Conservation (phyloP, 768 basidiomycete genomes). For the Clitopilus passeckerianus region DNA sequence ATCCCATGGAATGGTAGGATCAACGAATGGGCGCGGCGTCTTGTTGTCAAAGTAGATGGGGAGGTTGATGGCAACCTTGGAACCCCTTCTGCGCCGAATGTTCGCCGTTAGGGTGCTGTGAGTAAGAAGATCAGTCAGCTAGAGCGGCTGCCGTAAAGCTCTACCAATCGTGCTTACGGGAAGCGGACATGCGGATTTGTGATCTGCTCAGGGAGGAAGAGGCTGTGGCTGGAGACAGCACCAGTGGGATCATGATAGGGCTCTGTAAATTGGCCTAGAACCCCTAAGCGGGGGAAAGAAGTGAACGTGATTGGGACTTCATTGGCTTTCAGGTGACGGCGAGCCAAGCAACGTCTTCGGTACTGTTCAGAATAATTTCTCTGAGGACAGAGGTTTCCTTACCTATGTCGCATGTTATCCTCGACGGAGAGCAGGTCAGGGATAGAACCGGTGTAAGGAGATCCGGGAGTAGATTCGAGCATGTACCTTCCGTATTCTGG, state of each 20-base stretch:
- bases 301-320: conserved; percentile 93
- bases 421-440: conserved; percentile 87
- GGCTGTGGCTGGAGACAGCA: conserved; percentile 84
- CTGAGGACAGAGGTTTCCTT: conserved; percentile 10
- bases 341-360: conserved; percentile 74
- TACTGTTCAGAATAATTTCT: background rate
- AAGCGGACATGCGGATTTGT: conserved; percentile 98
- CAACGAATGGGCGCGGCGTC: conserved; percentile 87
- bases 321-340: conserved; percentile 75
- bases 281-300: conserved; percentile 91
- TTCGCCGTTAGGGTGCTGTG: conserved; percentile 94
- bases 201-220: conserved; percentile 93
- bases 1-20: conserved; percentile 89
- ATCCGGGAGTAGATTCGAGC: conserved; percentile 96
- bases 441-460: conserved; percentile 88
- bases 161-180: conserved; percentile 62
- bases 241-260: conserved; percentile 73
- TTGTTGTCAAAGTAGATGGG: conserved; percentile 87
- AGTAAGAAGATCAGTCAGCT: conserved; percentile 10
- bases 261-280: conserved; percentile 87
- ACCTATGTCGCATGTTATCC: conserved; percentile 93
- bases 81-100: conserved; percentile 84
- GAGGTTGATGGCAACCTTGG: conserved; percentile 93
- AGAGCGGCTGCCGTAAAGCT: background rate
- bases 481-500: conserved; percentile 99